Base-by-base conservation (phyloP, 352 stramenopile genomes). In the Sclerospora graminicola region DNA sequence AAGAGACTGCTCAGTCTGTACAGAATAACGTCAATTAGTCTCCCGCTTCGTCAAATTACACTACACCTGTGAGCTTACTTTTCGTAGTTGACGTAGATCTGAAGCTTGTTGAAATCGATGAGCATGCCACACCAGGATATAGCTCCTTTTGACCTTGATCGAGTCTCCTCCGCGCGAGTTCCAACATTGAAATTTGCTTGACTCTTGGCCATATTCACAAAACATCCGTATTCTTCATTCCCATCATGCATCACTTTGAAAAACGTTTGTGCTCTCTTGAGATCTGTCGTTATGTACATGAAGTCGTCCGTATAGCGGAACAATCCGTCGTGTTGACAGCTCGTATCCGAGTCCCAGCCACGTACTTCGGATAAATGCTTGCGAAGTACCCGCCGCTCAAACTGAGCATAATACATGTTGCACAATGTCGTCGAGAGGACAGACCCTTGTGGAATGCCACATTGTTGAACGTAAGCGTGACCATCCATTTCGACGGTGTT, bases 221-320 rank as follows among this genome's bases (percentile, higher is more conserved):
- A 73, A 42, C 78, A 87, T 5, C 72, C 78, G 23, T 76, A 91
- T 1, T 82, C 66, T 0, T 67, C 47, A 18, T 76, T 77, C 1
- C 72, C 70, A 26, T 65, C 48, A 21, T 85, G 71, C 71, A 89
- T 84, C 18, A 83, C 46, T 8, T 68, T 31, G 4, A 57, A 54
- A 35, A 91, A 91, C 16, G 9, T 54, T 6, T 52, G 49, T 2
- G 76, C 79, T 4, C 72, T 59, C 9, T 59, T 57, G 18, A 72
- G 6, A 43, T 82, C 63, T 4, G 68, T 72, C 19, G 67, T 83
- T 18, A 86, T 45, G 44, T 79, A 84, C 20, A 88, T 55, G 45
- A 85, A 91, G 26, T 91, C 79, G 33, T 91, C 79, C 0, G 72
- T 88, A 51, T 86, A 89, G 8, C 79, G 66, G 35, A 91, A 62